Evolutionary conservation across 1,284 basidiomycete genomes (phyloP).

Genomic region (Puccinia hordei): DNA sequence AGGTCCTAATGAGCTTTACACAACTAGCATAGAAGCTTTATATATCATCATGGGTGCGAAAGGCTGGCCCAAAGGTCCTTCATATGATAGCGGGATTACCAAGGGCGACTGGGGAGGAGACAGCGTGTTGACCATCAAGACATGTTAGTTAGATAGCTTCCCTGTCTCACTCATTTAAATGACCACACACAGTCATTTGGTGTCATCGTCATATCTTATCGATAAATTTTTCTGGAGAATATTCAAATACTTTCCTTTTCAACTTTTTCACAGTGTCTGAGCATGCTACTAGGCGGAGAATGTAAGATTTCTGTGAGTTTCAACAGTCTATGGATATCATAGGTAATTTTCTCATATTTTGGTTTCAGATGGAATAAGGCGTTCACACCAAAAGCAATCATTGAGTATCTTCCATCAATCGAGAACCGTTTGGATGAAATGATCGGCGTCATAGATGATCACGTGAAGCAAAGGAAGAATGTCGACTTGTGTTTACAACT

Average conservation of each 20-base stretch:
- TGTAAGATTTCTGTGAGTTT: slow-evolving; percentile 21
- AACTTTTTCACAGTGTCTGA: slow-evolving; percentile 30
- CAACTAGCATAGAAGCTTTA: slow-evolving; percentile 36
- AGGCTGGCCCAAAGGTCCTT: slow-evolving; percentile 41
- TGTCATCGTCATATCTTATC: not conserved
- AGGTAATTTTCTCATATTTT: not conserved
- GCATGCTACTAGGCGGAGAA: slow-evolving; percentile 40
- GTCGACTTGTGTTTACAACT: slow-evolving; percentile 44
- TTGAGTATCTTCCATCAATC: slow-evolving; percentile 33
- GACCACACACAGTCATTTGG: not conserved
- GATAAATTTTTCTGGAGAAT: not conserved
- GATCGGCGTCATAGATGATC: slow-evolving; percentile 21
- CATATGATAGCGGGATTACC: slow-evolving; percentile 48
- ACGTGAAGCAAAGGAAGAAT: slow-evolving; percentile 4
- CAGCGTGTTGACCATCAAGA: slow-evolving; percentile 37
- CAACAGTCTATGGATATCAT: not conserved
- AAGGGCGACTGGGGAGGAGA: slow-evolving; percentile 38
- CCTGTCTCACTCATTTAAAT: not conserved
- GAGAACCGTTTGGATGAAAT: slow-evolving; percentile 34
- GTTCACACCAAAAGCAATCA: slow-evolving; percentile 47
- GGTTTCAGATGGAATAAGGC: slow-evolving; percentile 40
- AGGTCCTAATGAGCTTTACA: slow-evolving; percentile 49
- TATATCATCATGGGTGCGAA: slow-evolving; percentile 44
- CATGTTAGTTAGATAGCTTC: slow-evolving; percentile 20
- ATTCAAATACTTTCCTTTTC: not conserved